Evolutionary conservation across 202 grass and related monocot genomes (phyloP).

Genomic region (Digitaria exilis): DNA sequence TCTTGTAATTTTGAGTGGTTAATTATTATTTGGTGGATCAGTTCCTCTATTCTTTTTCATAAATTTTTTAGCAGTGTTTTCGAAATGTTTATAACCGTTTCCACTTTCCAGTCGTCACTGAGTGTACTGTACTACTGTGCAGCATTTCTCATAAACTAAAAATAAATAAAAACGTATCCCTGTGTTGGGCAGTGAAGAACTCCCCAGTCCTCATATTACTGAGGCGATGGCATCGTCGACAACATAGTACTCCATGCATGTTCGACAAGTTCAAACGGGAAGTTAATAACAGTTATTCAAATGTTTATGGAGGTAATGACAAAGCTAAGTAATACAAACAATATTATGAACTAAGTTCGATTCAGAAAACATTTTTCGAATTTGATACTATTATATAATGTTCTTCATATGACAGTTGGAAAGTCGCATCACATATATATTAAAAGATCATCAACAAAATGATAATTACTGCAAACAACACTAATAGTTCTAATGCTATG

Average conservation of each 20-base stretch:
- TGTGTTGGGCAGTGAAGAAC: no score
- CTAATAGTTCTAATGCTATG: no score
- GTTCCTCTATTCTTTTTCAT: background rate
- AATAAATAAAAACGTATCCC: background rate
- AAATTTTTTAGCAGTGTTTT: background rate
- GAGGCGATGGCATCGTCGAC: background rate
- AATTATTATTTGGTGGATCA: background rate
- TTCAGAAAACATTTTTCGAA: no score
- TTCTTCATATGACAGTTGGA: no score
- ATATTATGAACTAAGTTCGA: no score
- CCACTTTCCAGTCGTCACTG: background rate
- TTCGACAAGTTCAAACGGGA: background rate
- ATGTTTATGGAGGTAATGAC: background rate
- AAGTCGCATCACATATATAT: no score
- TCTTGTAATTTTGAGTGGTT: background rate
- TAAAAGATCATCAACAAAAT: no score
- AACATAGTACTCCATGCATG: background rate
- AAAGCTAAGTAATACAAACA: background rate
- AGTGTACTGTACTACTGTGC: background rate
- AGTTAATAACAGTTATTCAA: background rate
- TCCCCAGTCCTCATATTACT: background rate
- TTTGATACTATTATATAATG: no score
- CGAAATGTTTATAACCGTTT: background rate
- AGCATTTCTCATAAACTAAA: no score
- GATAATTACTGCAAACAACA: no score